These are phyloP conservation scores for Diplotaxis tenuifolia DNA, from an alignment of 345 rosid genomes.

Conservation along the genomic window DNA sequence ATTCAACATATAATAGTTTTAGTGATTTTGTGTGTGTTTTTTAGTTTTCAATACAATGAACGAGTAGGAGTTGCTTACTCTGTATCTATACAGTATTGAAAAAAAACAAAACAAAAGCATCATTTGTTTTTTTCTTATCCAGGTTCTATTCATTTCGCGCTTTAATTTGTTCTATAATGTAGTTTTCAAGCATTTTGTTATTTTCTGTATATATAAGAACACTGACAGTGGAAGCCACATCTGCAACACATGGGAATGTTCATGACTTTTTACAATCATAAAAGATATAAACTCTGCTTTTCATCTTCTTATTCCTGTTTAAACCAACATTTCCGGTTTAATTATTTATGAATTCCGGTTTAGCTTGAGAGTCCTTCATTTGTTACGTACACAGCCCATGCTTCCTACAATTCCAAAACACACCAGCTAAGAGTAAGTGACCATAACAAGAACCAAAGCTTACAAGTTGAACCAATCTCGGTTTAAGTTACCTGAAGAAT, in stretches of 20 bases:
- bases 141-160: not conserved
- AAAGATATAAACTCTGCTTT: not conserved
- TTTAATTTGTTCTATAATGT: not conserved
- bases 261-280: conserved; percentile 11
- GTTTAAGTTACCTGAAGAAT: conserved; percentile 69
- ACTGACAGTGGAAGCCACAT: not conserved
- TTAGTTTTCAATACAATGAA: not conserved
- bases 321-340: conserved; percentile 10
- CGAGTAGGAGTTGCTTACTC: not conserved
- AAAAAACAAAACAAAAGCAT: not conserved
- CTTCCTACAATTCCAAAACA: conserved; percentile 49
- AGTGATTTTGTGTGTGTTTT: not conserved
- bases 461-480: not conserved
- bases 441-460: not conserved
- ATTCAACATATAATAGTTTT: not conserved
- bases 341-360: not conserved
- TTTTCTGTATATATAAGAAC: not conserved
- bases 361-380: conserved; percentile 48
- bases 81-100: not conserved
- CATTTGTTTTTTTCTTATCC: not conserved
- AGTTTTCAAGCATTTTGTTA: not conserved
- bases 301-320: conserved; percentile 4
- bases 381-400: conserved; percentile 66
- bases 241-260: conserved; percentile 24
- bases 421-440: not conserved